Conservation (phyloP, 164 flowering plant genomes). For the Piper longum region DNA sequence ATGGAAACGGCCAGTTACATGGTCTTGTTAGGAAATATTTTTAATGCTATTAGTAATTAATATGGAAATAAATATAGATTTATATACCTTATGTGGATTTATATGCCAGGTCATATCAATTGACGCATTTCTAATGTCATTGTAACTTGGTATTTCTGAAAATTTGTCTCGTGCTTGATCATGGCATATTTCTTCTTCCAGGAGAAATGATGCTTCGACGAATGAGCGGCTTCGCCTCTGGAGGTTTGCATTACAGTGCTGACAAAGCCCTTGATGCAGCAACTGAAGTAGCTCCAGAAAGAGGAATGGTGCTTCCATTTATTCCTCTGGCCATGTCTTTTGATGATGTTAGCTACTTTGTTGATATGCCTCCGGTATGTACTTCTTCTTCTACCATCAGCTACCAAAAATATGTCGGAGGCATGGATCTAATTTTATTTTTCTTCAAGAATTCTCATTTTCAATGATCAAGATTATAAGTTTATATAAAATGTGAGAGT, state of each 20-base stretch:
- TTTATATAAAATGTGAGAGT: no score
- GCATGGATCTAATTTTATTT: no score
- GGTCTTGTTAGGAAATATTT: no score
- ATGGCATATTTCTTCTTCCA: constrained; percentile 10
- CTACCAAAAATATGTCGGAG: no score
- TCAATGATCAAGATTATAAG: not conserved
- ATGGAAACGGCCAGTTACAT: no score
- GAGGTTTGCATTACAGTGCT: constrained; percentile 24
- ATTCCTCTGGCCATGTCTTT: constrained; percentile 88
- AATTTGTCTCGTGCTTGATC: not conserved
- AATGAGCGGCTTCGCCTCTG: constrained; percentile 34
- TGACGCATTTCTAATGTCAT: no score
- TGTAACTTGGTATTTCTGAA: no score
- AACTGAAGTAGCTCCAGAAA: constrained; percentile 53
- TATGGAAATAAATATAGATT: no score
- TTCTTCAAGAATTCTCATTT: not conserved
- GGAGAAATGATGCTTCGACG: constrained; percentile 49
- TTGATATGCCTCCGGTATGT: constrained; percentile 86
- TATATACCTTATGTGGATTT: no score
- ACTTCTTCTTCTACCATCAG: no score
- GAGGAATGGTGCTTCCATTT: constrained; percentile 98
- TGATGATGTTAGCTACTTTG: constrained; percentile 63
- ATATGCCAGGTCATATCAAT: no score
- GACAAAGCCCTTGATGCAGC: constrained; percentile 35
- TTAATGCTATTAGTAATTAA: no score